Evolutionary conservation across 208 protist genomes (phyloP).

Genomic region (Trypanosoma melophagium): DNA sequence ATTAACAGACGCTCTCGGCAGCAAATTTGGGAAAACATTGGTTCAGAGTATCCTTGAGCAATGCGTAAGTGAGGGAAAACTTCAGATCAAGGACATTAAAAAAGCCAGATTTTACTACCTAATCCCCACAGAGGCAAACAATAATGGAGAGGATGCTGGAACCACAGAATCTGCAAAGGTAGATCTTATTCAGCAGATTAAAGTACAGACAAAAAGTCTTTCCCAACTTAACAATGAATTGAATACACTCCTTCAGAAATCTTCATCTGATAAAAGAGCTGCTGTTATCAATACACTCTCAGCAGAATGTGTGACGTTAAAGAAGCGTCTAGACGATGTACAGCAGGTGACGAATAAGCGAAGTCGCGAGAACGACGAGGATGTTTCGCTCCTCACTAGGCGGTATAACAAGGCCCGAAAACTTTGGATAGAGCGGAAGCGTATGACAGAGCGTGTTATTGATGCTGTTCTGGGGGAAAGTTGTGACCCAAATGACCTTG

Average conservation of each 20-base stretch:
- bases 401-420: constrained; percentile 54
- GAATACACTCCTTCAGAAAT: constrained; percentile 9
- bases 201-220: constrained; percentile 5
- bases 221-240: constrained; percentile 19
- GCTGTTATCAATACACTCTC: constrained; percentile 12
- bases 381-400: constrained; percentile 22
- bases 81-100: constrained; percentile 80
- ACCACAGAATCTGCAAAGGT: constrained; percentile 26
- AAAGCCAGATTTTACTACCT: constrained; percentile 80
- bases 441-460: constrained; percentile 60
- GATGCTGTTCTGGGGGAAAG: constrained; percentile 60
- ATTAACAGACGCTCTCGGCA: constrained; percentile 84
- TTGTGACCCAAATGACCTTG: constrained; percentile 41
- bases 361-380: constrained; percentile 7
- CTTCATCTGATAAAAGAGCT: constrained; percentile 10
- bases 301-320: constrained; percentile 18
- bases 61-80: constrained; percentile 41
- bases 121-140: background rate
- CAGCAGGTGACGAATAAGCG: constrained; percentile 11
- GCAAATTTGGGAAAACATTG: constrained; percentile 69
- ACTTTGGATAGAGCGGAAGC: constrained; percentile 71
- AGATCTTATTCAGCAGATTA: constrained; percentile 21
- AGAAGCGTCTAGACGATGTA: constrained; percentile 8
- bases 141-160: constrained; percentile 6
- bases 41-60: constrained; percentile 73